These are phyloP conservation scores for Rhizopogon rudus DNA, from an alignment of 768 basidiomycete genomes.

Conservation along the genomic window DNA sequence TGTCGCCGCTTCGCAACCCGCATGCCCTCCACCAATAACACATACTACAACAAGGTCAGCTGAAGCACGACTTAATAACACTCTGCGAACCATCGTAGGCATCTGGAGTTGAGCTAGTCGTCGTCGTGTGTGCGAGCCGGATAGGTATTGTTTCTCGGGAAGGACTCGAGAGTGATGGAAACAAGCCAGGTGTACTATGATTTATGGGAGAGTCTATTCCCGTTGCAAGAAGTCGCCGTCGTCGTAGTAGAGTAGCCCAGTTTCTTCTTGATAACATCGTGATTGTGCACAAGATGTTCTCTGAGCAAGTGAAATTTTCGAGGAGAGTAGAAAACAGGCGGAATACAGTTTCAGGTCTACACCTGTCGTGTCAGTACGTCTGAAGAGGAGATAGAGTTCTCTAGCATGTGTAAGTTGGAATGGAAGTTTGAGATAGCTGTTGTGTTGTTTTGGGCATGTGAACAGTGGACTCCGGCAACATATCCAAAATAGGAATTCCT, in stretches of 20 bases:
- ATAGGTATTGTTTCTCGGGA: neutral
- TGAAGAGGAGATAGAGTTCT: neutral
- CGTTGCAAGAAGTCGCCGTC: neutral
- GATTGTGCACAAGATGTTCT: neutral
- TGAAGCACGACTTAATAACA: slow-evolving; percentile 7
- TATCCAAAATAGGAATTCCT: neutral
- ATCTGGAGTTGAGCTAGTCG: neutral
- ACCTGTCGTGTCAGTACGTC: neutral
- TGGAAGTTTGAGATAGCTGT: neutral
- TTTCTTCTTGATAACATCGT: neutral
- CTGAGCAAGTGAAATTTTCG: neutral
- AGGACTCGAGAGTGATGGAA: neutral
- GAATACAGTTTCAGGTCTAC: neutral
- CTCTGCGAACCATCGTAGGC: slow-evolving; percentile 21
- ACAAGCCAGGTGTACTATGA: no score
- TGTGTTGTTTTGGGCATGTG: neutral
- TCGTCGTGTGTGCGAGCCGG: neutral
- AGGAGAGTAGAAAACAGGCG: neutral
- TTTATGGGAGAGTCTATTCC: neutral
- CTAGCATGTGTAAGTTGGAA: neutral
- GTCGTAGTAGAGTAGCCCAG: neutral
- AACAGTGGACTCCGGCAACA: neutral
- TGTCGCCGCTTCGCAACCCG: slow-evolving; percentile 88
- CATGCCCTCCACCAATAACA: slow-evolving; percentile 89
- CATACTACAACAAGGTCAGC: slow-evolving; percentile 59